A percentile compares a stretch with the other conserved stretches of the same genome.
These are phyloP conservation scores for Hansenula anomala DNA, from an alignment of 1,139 yeast genomes.

Conservation along the genomic window DNA sequence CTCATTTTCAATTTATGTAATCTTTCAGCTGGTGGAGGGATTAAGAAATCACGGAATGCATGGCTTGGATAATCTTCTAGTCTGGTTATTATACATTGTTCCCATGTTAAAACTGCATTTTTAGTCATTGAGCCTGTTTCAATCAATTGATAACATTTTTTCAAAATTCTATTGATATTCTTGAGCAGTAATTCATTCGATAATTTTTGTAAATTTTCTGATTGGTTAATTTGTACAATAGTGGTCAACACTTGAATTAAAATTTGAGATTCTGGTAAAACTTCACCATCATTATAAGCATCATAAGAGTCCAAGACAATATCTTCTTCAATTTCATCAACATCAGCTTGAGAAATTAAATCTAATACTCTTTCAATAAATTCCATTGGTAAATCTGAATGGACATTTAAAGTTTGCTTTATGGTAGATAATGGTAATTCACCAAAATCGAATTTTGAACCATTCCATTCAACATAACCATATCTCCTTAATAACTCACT, in stretches of 20 bases:
- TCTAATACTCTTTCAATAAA: conserved; percentile 27
- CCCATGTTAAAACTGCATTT: conserved; percentile 21
- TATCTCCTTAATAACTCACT: conserved; percentile 83
- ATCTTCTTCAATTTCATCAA: conserved; percentile 42
- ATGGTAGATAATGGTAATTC: conserved; percentile 54
- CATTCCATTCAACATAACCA: conserved; percentile 80
- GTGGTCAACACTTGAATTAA: conserved; percentile 49
- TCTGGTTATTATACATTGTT: conserved; percentile 22
- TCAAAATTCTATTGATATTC: conserved; percentile 32
- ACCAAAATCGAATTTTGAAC: conserved; percentile 77
- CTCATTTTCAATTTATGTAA: conserved; percentile 39
- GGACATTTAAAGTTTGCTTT: conserved; percentile 20
- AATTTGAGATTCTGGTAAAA: conserved; percentile 51
- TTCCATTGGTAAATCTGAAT: conserved; percentile 14
- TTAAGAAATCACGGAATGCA: conserved; percentile 20
- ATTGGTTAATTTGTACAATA: conserved; percentile 30
- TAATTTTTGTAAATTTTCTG: conserved; percentile 43
- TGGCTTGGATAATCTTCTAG: conserved; percentile 27
- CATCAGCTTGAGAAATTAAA: conserved; percentile 22
- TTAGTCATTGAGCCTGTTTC: conserved; percentile 25
- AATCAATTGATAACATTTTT: conserved; percentile 27
- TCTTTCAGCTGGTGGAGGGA: conserved; percentile 15
- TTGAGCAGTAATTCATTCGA: conserved; percentile 30
- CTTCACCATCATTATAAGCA: conserved; percentile 51
- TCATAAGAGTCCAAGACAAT: conserved; percentile 59